Evolutionary conservation across 2,329 filamentous ascomycete species (phyloP).

Genomic region (Neofusicoccum cordaticola): DNA sequence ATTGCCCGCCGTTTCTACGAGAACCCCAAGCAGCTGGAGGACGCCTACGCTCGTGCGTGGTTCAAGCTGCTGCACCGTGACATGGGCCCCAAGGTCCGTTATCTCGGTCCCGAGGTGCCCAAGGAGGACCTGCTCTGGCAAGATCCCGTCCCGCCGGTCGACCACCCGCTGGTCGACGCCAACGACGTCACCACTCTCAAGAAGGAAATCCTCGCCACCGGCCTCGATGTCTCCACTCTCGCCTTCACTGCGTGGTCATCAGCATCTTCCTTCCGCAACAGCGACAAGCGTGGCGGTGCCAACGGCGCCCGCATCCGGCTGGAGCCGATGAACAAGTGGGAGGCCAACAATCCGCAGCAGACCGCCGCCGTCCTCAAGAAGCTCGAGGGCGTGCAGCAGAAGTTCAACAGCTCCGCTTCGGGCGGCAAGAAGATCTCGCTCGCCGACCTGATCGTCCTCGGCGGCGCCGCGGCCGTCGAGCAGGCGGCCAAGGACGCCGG

Average conservation of each 20-base stretch:
- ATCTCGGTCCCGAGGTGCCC: conserved; percentile 72
- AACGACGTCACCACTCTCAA: conserved; percentile 65
- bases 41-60: conserved; percentile 72
- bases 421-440: conserved; percentile 70
- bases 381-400: conserved; percentile 63
- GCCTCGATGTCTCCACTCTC: conserved; percentile 59
- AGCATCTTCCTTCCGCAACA: conserved; percentile 45
- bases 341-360: conserved; percentile 69
- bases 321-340: conserved; percentile 68
- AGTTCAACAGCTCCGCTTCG: conserved; percentile 56
- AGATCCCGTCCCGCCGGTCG: conserved; percentile 63
- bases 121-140: conserved; percentile 70
- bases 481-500: conserved; percentile 56
- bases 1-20: conserved; percentile 68
- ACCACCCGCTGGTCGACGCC: conserved; percentile 60
- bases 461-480: conserved; percentile 68
- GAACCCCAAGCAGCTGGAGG: conserved; percentile 65
- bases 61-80: conserved; percentile 83
- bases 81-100: conserved; percentile 68
- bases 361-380: conserved; percentile 60
- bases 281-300: conserved; percentile 79
- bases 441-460: conserved; percentile 76
- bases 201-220: conserved; percentile 63
- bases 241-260: conserved; percentile 49
- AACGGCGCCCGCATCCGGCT: conserved; percentile 78